Evolutionary conservation across 2,329 filamentous ascomycete species (phyloP).

Genomic region (Xylaria sp.): DNA sequence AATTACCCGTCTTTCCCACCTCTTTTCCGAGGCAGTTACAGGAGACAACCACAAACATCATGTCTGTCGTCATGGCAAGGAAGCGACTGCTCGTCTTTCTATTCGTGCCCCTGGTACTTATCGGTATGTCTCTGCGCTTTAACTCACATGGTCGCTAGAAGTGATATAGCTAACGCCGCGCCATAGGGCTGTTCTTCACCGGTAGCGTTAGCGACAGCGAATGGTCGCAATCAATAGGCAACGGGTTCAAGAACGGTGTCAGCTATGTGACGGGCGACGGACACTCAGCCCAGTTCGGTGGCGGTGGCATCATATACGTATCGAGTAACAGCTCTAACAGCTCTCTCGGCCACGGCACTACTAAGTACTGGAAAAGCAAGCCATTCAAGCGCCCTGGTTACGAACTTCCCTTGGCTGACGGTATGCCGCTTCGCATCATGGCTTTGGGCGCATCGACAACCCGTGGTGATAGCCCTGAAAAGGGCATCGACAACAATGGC

Average conservation of each 20-base stretch:
- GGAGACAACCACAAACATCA: conserved; percentile 27
- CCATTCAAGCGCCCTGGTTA: conserved; percentile 39
- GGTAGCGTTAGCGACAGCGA: conserved; percentile 37
- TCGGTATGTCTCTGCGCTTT: conserved; percentile 29
- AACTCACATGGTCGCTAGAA: neutral
- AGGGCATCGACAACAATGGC: conserved; percentile 42
- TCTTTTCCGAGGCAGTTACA: conserved; percentile 30
- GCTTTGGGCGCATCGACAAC: conserved; percentile 43
- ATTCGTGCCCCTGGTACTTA: conserved; percentile 37
- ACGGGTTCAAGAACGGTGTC: conserved; percentile 38
- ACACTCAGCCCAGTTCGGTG: conserved; percentile 8
- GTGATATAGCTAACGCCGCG: conserved; percentile 18
- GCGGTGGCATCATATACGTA: conserved; percentile 37
- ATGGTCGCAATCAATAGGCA: conserved; percentile 38
- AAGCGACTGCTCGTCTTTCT: conserved; percentile 37
- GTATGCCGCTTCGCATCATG: conserved; percentile 43
- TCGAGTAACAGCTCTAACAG: conserved; percentile 37
- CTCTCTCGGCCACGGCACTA: conserved; percentile 32
- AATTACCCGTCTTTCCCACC: conserved; percentile 33
- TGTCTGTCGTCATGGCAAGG: conserved; percentile 38
- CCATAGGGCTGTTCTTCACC: conserved; percentile 36
- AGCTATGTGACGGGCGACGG: conserved; percentile 32
- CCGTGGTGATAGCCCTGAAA: conserved; percentile 41
- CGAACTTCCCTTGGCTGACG: conserved; percentile 41
- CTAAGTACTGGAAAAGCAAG: conserved; percentile 38